These are phyloP conservation scores for Candida buenavistaensis DNA, from an alignment of 1,139 yeast genomes.

Conservation along the genomic window DNA sequence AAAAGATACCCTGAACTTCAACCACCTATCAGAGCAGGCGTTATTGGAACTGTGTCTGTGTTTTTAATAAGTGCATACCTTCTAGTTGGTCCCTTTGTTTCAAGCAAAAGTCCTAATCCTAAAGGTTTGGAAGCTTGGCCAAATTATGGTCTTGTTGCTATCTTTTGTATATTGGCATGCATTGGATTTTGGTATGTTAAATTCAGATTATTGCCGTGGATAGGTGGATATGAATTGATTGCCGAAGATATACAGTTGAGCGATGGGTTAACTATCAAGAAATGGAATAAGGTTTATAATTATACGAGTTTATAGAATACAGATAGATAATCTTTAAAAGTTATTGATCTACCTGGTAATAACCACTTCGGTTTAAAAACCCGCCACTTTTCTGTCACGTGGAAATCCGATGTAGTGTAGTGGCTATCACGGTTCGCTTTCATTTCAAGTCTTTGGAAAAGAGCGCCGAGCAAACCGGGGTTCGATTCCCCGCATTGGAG, in stretches of 20 bases:
- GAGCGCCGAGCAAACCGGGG: too few species aligned
- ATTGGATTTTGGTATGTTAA: slow-evolving; percentile 49
- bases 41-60: slow-evolving; percentile 44
- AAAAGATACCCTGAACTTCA: slow-evolving; percentile 42
- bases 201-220: slow-evolving; percentile 46
- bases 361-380: too few species aligned
- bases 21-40: slow-evolving; percentile 52
- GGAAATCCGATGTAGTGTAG: too few species aligned
- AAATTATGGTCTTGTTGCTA: slow-evolving; percentile 48
- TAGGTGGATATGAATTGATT: slow-evolving; percentile 42
- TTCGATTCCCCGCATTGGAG: too few species aligned
- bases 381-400: too few species aligned
- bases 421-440: too few species aligned
- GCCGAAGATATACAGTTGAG: slow-evolving; percentile 38
- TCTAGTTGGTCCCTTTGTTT: slow-evolving; percentile 47
- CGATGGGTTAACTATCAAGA: slow-evolving; percentile 57
- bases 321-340: not conserved
- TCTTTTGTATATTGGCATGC: slow-evolving; percentile 34
- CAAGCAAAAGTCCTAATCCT: slow-evolving; percentile 39
- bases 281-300: slow-evolving; percentile 36
- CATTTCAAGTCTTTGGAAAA: too few species aligned
- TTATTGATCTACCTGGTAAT: too few species aligned
- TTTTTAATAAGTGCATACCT: slow-evolving; percentile 41
- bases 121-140: slow-evolving; percentile 48
- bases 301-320: slow-evolving; percentile 7